phyloP scores from a whole-genome alignment of 2,329 filamentous ascomycete genomes.

The Fusarium hainanense region DNA sequence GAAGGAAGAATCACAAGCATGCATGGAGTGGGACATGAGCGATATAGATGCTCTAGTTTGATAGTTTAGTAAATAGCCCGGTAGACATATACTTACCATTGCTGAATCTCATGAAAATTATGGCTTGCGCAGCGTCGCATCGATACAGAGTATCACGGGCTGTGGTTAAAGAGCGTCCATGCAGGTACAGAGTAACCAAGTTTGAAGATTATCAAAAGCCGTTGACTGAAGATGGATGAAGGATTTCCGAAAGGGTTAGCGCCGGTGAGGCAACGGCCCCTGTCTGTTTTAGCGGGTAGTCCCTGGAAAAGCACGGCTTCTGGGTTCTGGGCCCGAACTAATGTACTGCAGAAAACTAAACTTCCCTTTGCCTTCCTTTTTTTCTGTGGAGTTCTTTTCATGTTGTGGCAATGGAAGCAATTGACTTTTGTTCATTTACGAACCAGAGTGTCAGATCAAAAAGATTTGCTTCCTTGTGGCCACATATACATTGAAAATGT shows the following conservation, averaged over 20 bases:
- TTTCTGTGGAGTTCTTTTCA: conserved; percentile 15
- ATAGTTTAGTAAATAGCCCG: not conserved
- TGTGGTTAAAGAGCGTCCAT: not conserved
- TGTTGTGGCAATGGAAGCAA: not conserved
- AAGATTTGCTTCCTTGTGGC: conserved; percentile 6
- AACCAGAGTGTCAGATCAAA: conserved; percentile 22
- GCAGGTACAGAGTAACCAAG: conserved; percentile 28
- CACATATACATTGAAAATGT: not conserved
- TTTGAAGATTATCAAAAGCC: conserved; percentile 29
- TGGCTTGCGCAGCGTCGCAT: not conserved
- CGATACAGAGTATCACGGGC: not conserved
- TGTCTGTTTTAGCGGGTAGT: conserved; percentile 31
- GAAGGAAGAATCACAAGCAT: conserved; percentile 1
- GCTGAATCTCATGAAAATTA: not conserved
- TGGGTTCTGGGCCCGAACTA: conserved; percentile 16
- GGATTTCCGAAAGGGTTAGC: conserved; percentile 12
- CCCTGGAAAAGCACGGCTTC: conserved; percentile 28
- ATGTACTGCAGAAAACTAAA: not conserved
- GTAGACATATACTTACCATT: not conserved
- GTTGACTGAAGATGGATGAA: conserved; percentile 4
- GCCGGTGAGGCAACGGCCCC: conserved; percentile 8
- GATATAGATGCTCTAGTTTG: not conserved
- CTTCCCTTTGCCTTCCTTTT: conserved; percentile 5
- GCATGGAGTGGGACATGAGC: conserved; percentile 29
- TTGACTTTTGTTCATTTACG: not conserved